Percentiles rank a stretch among this genome's conserved stretches.
Conservation (phyloP, 75 land plant genomes). For the Larix kaempferi region DNA sequence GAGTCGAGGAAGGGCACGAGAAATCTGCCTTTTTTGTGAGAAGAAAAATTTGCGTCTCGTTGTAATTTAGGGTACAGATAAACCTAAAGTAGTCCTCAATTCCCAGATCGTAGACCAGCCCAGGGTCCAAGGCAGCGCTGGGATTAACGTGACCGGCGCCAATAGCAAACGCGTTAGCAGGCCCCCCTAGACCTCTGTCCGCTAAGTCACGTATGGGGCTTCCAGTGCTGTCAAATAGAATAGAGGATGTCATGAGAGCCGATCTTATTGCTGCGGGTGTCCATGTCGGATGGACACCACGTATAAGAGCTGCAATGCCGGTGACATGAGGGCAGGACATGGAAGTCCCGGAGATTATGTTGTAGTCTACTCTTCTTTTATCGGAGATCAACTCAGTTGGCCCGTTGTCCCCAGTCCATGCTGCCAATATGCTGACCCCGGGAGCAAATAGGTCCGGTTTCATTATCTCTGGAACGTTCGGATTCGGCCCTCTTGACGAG, state of each 20-base stretch:
- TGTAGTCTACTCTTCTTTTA: background rate
- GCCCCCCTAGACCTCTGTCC: too few relatives aligned
- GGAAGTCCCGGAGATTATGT: constrained; percentile 13
- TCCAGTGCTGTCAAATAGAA: too few relatives aligned
- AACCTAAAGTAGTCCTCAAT: constrained; percentile 9
- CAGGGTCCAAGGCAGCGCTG: constrained; percentile 9
- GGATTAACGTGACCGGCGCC: constrained; percentile 18
- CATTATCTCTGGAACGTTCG: constrained; percentile 17
- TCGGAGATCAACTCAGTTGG: background rate
- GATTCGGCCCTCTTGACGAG: constrained; percentile 50
- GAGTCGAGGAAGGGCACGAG: background rate
- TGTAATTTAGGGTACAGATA: constrained; percentile 36
- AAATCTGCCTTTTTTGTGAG: constrained; percentile 27
- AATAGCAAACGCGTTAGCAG: background rate
- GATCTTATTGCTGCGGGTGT: constrained; percentile 26
- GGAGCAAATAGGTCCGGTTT: constrained; percentile 13
- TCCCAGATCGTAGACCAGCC: constrained; percentile 18
- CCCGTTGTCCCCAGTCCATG: background rate
- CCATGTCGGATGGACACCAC: constrained; percentile 11
- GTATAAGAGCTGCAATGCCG: constrained; percentile 5
- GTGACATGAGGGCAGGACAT: constrained; percentile 14
- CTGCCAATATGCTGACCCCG: constrained; percentile 11
- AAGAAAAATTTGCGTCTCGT: constrained; percentile 4
- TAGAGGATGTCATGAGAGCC: constrained; percentile 16
- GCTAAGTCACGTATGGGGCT: too few relatives aligned